A percentile compares a stretch with the other conserved stretches of the same genome.
Evolutionary conservation across 2,329 filamentous ascomycete species (phyloP).

Genomic region (Elsinoe batatas): DNA sequence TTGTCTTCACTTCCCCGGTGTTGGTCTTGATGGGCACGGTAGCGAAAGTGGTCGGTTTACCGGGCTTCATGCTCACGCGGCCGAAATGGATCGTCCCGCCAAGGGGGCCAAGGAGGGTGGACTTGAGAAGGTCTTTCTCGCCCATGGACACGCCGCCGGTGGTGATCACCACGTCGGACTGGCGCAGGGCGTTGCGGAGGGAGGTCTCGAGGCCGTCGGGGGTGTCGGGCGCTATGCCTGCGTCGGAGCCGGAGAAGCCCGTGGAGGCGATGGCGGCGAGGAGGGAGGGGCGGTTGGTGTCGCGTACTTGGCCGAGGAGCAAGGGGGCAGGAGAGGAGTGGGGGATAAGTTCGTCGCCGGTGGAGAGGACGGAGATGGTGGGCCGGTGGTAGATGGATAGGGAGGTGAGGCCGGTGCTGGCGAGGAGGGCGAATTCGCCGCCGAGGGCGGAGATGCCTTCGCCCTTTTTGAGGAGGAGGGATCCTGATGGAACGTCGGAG

Average conservation of each 20-base stretch:
- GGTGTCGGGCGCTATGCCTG: slow-evolving; percentile 73
- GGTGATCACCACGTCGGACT: slow-evolving; percentile 75
- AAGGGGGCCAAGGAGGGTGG: slow-evolving; percentile 81
- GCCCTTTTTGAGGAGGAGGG: slow-evolving; percentile 63
- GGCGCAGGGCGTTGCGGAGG: slow-evolving; percentile 63
- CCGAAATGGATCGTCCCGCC: slow-evolving; percentile 95
- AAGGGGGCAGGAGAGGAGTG: slow-evolving; percentile 56
- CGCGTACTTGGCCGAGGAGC: slow-evolving; percentile 73
- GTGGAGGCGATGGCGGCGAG: slow-evolving; percentile 64
- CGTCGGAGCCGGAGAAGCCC: slow-evolving; percentile 70
- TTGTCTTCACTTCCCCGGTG: slow-evolving; percentile 47
- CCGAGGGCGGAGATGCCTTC: slow-evolving; percentile 78
- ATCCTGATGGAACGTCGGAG: slow-evolving; percentile 66
- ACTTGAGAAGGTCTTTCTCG: slow-evolving; percentile 91
- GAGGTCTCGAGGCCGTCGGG: slow-evolving; percentile 64
- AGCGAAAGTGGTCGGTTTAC: slow-evolving; percentile 94
- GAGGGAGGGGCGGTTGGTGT: slow-evolving; percentile 84
- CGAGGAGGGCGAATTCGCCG: slow-evolving; percentile 82
- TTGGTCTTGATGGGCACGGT: slow-evolving; percentile 58
- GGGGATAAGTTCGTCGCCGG: slow-evolving; percentile 85
- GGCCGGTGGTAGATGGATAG: slow-evolving; percentile 68
- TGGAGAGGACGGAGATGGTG: slow-evolving; percentile 77
- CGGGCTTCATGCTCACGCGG: slow-evolving; percentile 93
- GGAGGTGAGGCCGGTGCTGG: slow-evolving; percentile 65
- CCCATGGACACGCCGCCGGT: slow-evolving; percentile 96